phyloP scores from a whole-genome alignment of 2,329 filamentous ascomycete species.

The Chaetomium globosum region DNA sequence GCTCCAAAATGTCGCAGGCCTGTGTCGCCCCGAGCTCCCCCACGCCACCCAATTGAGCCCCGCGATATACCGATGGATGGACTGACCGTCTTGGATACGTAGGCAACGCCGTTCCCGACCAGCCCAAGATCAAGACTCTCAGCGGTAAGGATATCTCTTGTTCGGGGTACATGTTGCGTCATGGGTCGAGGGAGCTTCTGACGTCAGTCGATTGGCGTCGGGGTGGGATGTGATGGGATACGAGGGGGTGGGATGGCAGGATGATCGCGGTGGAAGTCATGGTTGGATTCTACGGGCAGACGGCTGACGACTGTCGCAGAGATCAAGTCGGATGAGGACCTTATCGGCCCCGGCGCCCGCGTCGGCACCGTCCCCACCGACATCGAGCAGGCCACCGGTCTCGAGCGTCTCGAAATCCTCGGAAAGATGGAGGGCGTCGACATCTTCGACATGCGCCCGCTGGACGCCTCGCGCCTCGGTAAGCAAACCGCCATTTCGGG shows the following conservation, averaged over 20 bases:
- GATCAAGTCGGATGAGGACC: slow-evolving; percentile 78
- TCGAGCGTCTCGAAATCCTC: slow-evolving; percentile 97
- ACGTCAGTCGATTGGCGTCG: slow-evolving; percentile 26
- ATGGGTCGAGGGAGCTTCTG: slow-evolving; percentile 23
- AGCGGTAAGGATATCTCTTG: slow-evolving; percentile 48
- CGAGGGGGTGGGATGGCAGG: background rate
- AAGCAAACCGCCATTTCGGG: slow-evolving; percentile 40
- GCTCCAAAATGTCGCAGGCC: slow-evolving; percentile 31
- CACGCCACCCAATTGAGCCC: slow-evolving; percentile 20
- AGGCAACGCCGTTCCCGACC: slow-evolving; percentile 43
- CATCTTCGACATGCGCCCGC: slow-evolving; percentile 96
- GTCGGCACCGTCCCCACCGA: slow-evolving; percentile 88
- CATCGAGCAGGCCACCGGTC: slow-evolving; percentile 91
- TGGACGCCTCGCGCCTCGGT: slow-evolving; percentile 89
- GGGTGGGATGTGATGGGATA: background rate
- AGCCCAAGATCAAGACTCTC: slow-evolving; percentile 46
- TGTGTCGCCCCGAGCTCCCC: background rate
- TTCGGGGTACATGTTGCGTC: slow-evolving; percentile 24
- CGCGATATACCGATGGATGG: slow-evolving; percentile 6
- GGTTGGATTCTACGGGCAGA: background rate
- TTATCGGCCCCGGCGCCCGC: slow-evolving; percentile 78
- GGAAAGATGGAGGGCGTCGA: slow-evolving; percentile 99
- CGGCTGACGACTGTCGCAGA: slow-evolving; percentile 59
- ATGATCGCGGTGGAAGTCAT: background rate
- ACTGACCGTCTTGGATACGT: slow-evolving; percentile 27